Evolutionary conservation across 2,329 filamentous ascomycete genomes (phyloP), one percentile per base, ranked within the genome.

Genomic region (Paradendryphiella salina): DNA sequence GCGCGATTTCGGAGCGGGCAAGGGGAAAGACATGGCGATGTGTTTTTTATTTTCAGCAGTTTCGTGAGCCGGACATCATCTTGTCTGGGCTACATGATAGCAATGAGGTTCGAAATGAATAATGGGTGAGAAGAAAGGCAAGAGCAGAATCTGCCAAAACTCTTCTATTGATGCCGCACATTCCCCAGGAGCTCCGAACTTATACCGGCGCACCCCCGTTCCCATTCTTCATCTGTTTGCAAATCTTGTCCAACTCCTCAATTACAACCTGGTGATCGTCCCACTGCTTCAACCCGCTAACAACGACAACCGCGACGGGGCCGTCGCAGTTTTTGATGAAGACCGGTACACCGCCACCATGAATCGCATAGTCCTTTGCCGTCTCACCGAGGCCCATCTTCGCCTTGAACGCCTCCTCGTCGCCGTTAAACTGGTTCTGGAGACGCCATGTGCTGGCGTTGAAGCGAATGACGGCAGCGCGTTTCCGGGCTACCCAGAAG

Each of bases 211-310:
- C 33, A 15, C 26, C 34, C 7, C 33, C 46, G 4, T 33, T 33
- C n/a, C 34, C 34, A n/a, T 18, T 40, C 38, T 60, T 50, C 53
- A 65, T 40, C 29, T 33, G 40, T 35, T 55, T 42, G 11, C 39
- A 44, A 21, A 66, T 26, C 15, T 47, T 56, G 6, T 33, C 56
- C 56, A 66, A 41, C 54, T 60, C 62, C 69, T 91, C 86, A 1
- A 88, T 80, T 67, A 92, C 85, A 39, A 91, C 84, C 21, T 84
- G 85, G 71, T 93, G 89, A 73, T 93, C 89, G 75, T 91, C 82
- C 66, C 88, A 80, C 75, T 91, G 87, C 79, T 85, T 88, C 71
- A 93, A 72, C 8, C 89, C 89, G 70, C 85, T 89, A 2, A 93
- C 88, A 11, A 91, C 83, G 4, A 89, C 82, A 1, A 90, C 85